A percentile compares a stretch with the other conserved stretches of the same genome.
These are phyloP conservation scores for Ophiostoma pallidulum DNA, from an alignment of 2,329 filamentous ascomycete genomes.

Conservation along the genomic window DNA sequence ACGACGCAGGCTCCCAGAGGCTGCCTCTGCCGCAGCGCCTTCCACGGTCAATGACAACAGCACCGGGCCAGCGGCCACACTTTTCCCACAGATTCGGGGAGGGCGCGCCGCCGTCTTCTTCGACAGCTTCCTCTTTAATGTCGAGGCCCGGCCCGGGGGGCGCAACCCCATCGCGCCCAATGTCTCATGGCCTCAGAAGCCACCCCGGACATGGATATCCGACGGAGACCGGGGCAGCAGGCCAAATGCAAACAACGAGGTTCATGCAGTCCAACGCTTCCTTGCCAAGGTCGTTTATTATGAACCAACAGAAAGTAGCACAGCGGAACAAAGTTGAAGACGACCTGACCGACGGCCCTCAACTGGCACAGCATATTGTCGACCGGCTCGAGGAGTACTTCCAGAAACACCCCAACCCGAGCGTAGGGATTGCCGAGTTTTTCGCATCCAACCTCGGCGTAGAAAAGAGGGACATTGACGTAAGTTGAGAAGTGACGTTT, in stretches of 20 bases:
- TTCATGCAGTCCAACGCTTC: background rate
- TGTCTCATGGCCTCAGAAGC: too few species aligned
- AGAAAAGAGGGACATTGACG: conserved; percentile 39
- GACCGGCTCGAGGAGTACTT: conserved; percentile 45
- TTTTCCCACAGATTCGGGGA: too few species aligned
- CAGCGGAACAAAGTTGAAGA: conserved; percentile 30
- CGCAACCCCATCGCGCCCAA: too few species aligned
- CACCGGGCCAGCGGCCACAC: too few species aligned
- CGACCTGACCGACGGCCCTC: conserved; percentile 32
- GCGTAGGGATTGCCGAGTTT: conserved; percentile 40
- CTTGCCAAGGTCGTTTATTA: conserved; percentile 28
- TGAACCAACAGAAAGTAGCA: conserved; percentile 36
- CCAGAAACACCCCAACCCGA: conserved; percentile 37
- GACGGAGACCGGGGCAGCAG: conserved; percentile 24
- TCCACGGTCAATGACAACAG: background rate
- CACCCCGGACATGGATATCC: background rate
- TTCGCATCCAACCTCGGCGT: conserved; percentile 46
- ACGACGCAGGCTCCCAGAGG: conserved; percentile 1
- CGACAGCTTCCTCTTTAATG: too few species aligned
- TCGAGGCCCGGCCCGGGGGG: too few species aligned
- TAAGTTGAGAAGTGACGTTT: background rate
- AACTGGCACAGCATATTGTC: conserved; percentile 40
- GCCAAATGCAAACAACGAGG: background rate
- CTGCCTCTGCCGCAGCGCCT: background rate
- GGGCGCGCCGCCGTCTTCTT: too few species aligned